Evolutionary conservation across 2,329 filamentous ascomycete species (phyloP), one percentile per base, ranked within the genome.

Genomic region (Plectosphaerella plurivora): DNA sequence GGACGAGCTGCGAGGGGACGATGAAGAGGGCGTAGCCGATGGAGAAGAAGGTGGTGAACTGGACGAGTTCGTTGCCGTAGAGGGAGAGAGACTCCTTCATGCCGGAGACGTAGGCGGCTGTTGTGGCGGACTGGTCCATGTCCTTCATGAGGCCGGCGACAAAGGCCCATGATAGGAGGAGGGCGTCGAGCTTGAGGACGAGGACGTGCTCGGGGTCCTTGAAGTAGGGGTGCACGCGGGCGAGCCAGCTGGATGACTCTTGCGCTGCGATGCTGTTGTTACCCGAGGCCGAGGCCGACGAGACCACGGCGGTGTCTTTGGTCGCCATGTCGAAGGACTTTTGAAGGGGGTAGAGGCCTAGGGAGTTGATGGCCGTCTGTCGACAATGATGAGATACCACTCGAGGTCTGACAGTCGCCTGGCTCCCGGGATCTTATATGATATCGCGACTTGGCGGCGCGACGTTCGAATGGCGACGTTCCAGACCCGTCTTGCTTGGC

Each of bases 41-140:
- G 46, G 28, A 36, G 46, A 48, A 48, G 33, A 48, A 48, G 28
- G 46, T 48, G 28, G 35, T 48, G 46, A 48, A 48, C 28, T 36
- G 46, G 11, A 48, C 46, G 16, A 48, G 46, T 28, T 48, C 46
- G 28, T 48, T 48, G 46, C 46, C 46, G 46, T 48, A 48, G 2
- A 48, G 18, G 8, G 24, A 36, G 11, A 48, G 46, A 10, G 46
- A 48, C 18, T 48, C 46, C 18, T 33, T 33, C 63, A 68, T 73
- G 22, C 73, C 73, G 1, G 67, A 68, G 1, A 72, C 65, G 49
- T 68, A 69, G 0, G 67, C 67, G 18, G 66, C 63, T 0, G 67
- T 69, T 0, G 68, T 69, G 1, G 67, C 66, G 3, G 64, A 66
- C 51, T 70, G 68, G 39, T 70, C 67, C 65, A 70, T 66, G 39